phyloP scores from a whole-genome alignment of 441 rosid species.

The Adansonia madagascariensis region DNA sequence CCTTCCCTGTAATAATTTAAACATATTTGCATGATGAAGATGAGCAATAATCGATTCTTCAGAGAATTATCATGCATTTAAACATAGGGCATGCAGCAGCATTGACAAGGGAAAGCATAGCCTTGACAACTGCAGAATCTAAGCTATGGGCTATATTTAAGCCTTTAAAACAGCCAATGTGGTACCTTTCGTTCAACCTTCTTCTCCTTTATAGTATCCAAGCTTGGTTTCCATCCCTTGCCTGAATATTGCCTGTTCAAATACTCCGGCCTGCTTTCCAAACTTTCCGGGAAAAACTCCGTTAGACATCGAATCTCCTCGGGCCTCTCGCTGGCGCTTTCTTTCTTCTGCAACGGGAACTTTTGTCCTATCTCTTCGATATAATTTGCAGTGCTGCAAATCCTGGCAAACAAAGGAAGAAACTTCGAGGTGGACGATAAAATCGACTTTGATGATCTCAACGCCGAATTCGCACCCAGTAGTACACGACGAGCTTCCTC shows the following conservation, averaged over 20 bases:
- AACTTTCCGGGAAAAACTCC: slow-evolving; percentile 44
- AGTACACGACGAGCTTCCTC: slow-evolving; percentile 60
- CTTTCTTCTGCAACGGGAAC: slow-evolving; percentile 20
- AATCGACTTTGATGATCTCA: slow-evolving; percentile 45
- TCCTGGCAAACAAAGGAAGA: slow-evolving; percentile 59
- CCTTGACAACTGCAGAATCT: not conserved
- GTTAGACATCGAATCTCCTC: slow-evolving; percentile 31
- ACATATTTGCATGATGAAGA: not conserved
- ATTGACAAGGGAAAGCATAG: not conserved
- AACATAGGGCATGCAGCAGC: too few relatives aligned
- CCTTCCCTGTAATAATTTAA: not conserved
- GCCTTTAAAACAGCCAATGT: slow-evolving; percentile 53
- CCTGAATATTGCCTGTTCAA: slow-evolving; percentile 71
- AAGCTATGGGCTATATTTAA: not conserved
- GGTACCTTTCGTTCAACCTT: slow-evolving; percentile 51
- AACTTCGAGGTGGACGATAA: slow-evolving; percentile 36
- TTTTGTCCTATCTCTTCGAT: slow-evolving; percentile 14
- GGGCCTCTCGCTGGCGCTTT: not conserved
- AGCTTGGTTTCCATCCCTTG: slow-evolving; percentile 84
- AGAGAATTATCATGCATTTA: not conserved
- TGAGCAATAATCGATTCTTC: not conserved
- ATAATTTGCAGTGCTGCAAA: slow-evolving; percentile 36
- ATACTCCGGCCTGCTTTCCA: slow-evolving; percentile 51
- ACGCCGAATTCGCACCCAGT: slow-evolving; percentile 49
- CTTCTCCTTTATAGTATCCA: slow-evolving; percentile 83